Evolutionary conservation across 345 rosid genomes (phyloP), one percentile per base, ranked within the genome.

Genomic region (Moricandia moricandioides): DNA sequence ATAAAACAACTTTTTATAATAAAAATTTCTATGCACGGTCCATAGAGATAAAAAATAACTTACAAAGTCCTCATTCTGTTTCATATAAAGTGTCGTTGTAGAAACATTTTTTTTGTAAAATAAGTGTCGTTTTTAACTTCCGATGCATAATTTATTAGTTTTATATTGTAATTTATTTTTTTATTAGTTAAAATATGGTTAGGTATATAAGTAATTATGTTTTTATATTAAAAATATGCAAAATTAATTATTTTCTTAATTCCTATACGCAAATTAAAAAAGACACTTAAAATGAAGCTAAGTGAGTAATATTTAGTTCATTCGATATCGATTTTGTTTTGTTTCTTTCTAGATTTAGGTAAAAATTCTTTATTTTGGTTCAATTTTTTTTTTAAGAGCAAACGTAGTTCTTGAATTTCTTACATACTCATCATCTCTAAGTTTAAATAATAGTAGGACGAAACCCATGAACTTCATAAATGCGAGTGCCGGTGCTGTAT

Each of bases 401-500:
- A 14, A 49, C 56, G 56, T 16, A 49, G 9, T 16, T 49, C 56
- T 49, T 49, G 24, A 49, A 49, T 49, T 49, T 49, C 0, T 8
- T 33, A 9, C 26, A 62, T 37, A 12, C 30, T 66, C 57, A 9
- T 18, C n/a, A 47, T 12, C 58, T 3, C 59, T 21, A 18, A 67
- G 21, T 8, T 45, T 43, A 43, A 29, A 45, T 14, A 29, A 8
- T 10, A 47, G 5, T 14, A 29, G 43, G 70, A 49, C 49, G 40
- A 49, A 51, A 33, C 27, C n/a, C 45, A 51, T 67, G 71, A 67
- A 49, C 29, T 51, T 12, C 43, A 52, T 54, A 34, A 68, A 54
- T 68, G 31, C 37, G 31, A 33, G 31, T 33, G 71, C 13, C 62
- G 62, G 61, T 67, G 61, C 56, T 33, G 61, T 61, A 33, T 13